A percentile compares a stretch with the other conserved stretches of the same genome.
Conservation (phyloP, 352 stramenopile species). For the Phytophthora crassamura region DNA sequence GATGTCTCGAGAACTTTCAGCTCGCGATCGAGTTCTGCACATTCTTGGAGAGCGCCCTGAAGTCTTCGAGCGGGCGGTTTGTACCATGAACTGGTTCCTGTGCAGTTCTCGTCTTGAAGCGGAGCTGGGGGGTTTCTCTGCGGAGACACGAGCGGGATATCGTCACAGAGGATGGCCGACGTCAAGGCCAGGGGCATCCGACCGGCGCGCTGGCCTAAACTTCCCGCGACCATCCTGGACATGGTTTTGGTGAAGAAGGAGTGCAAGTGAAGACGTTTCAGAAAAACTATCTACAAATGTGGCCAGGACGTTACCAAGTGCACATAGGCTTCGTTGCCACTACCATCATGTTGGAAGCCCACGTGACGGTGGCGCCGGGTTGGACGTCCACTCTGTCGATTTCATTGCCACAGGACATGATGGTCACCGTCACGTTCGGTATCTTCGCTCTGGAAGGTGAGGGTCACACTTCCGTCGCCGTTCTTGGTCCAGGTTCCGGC, state of each 20-base stretch:
- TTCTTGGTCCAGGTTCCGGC: slow-evolving; percentile 40
- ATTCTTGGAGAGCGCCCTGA: slow-evolving; percentile 31
- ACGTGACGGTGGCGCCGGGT: slow-evolving; percentile 32
- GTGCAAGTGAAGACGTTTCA: slow-evolving; percentile 16
- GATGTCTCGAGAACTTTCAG: slow-evolving; percentile 74
- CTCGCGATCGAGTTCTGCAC: slow-evolving; percentile 45
- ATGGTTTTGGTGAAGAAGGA: background rate
- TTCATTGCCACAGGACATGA: slow-evolving; percentile 21
- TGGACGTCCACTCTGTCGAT: slow-evolving; percentile 43
- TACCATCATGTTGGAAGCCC: slow-evolving; percentile 34
- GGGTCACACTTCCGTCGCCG: slow-evolving; percentile 30
- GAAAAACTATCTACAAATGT: slow-evolving; percentile 8
- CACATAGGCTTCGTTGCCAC: background rate
- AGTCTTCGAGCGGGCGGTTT: slow-evolving; percentile 30
- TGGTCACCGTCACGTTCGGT: slow-evolving; percentile 47
- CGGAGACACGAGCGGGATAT: slow-evolving; percentile 27
- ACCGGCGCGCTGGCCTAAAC: slow-evolving; percentile 11
- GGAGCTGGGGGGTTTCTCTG: slow-evolving; percentile 15
- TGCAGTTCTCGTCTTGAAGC: background rate
- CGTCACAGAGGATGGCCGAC: slow-evolving; percentile 18
- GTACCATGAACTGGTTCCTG: slow-evolving; percentile 17
- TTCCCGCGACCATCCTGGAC: slow-evolving; percentile 16
- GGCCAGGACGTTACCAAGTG: background rate
- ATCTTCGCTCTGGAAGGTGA: slow-evolving; percentile 49
- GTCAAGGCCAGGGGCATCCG: slow-evolving; percentile 28